Evolutionary conservation across 179 eudicot genomes (phyloP), one percentile per base, ranked within the genome.

Genomic region (Silene noctiflora): DNA sequence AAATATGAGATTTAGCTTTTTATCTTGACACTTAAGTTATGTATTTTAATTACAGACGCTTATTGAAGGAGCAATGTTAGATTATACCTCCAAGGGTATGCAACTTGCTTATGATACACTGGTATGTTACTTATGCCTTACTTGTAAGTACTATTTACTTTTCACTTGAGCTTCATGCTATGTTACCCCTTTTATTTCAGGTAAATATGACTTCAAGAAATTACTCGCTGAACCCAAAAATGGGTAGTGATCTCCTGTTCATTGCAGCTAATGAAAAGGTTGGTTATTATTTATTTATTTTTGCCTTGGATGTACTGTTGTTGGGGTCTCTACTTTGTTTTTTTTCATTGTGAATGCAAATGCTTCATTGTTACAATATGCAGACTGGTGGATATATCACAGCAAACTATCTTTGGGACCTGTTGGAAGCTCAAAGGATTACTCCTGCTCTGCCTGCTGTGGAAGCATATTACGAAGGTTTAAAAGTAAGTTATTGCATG

Each of bases 241-340:
- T 76, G 85, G 91, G 79, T 62, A 91, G 78, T 84, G 93, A 91
- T 84, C 97, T 95, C 81, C 93, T 95, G 24, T 83, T 86, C 25
- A 78, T 77, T 58, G 99, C 99, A 48, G 83, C 99, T 27, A 88
- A 92, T 78, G 99, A 95, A 91, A 91, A 89, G 93, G 99, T 91
- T 67, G 13, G 33, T 42, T 76, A 48, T 42, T 53, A 66, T 35
- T 70, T 74, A 48, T 64, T 51, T 13, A 17, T 46, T 10, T n/a
- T 16, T n/a, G 9, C 16, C 48, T 78, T 4, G 33, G 19, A 64
- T 62, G 60, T 53, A 14, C 9, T 21, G 13, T 3, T 16, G 9
- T 76, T 46, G 7, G 46, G 48, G 72, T 77, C 59, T 53, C 31
- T 11, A 42, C n/a, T 10, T 56, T 53, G 53, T 53, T 48, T 51